Evolutionary conservation across 257 asterid genomes (phyloP), one percentile per base, ranked within the genome.

Genomic region (Solanum lycopersicoides): DNA sequence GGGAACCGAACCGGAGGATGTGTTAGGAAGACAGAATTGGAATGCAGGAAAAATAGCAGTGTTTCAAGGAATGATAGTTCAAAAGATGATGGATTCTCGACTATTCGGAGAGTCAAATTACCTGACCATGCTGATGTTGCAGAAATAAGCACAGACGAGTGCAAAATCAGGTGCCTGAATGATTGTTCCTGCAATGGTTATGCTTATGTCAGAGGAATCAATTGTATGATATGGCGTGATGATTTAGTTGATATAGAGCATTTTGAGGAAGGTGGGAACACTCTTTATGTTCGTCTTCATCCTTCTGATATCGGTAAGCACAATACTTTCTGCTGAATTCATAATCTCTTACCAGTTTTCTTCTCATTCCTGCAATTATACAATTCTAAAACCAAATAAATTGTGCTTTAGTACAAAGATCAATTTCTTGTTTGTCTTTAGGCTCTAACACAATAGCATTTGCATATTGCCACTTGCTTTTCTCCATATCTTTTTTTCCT

Each of bases 131-230:
- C 94, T 76, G 93, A 91, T 80, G 83, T 77, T 72, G 90, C 86
- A 35, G 93, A 92, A 32, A 0, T 84, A 44, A 80, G 14, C 82
- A 39, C 3, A 32, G 11, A 80, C 3, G 94, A 71, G 13, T 96
- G 99, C 82, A 44, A 68, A 84, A 86, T 56, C 3, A 16, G 42
- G 89, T 96, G 99, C 84, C 66, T 91, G 89, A 71, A 18, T 71
- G 93, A 93, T 86, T 96, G 99, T 85, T 93, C 96, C 1, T 96
- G 99, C 87, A 87, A 87, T 15, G 98, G 95, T 0, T 96, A 88
- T 84, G 93, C 98, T 35, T 89, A 35, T 90, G 94, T 92, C 39
- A 89, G 45, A 45, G 93, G 94, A 14, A 90, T 94, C 65, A 90
- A 90, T 84, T 96, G 98, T 89, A 91, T 96, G 97, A 88, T 92